Conservation (phyloP, 83 land plant species). For the Diphasiastrum complanatum region DNA sequence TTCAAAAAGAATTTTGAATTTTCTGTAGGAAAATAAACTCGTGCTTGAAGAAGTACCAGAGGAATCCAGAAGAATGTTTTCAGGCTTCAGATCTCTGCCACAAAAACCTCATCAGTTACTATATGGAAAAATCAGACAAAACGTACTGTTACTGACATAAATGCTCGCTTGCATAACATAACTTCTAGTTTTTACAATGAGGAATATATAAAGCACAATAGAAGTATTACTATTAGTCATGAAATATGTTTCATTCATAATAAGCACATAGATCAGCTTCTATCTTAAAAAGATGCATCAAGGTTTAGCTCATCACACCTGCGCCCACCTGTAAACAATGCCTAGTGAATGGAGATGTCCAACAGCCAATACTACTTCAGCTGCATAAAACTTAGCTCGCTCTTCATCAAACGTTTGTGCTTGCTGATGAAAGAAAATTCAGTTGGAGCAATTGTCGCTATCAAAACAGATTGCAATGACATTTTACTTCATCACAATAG, state of each 20-base stretch:
- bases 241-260: background rate
- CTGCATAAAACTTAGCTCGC: background rate
- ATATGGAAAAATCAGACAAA: too few species aligned
- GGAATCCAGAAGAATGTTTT: background rate
- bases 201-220: background rate
- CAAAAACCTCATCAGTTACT: too few species aligned
- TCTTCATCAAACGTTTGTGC: background rate
- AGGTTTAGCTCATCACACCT: too few species aligned
- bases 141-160: too few species aligned
- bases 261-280: background rate
- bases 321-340: constrained; percentile 3
- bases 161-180: too few species aligned
- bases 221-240: background rate
- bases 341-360: background rate
- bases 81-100: constrained; percentile 6
- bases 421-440: background rate
- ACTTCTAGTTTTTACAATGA: too few species aligned
- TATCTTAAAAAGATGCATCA: too few species aligned
- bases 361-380: background rate
- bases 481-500: too few species aligned
- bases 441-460: background rate
- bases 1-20: background rate
- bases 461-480: background rate
- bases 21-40: background rate
- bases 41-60: background rate